Conservation (phyloP, 805 yeast genomes). For the Yarrowia divulgata region DNA sequence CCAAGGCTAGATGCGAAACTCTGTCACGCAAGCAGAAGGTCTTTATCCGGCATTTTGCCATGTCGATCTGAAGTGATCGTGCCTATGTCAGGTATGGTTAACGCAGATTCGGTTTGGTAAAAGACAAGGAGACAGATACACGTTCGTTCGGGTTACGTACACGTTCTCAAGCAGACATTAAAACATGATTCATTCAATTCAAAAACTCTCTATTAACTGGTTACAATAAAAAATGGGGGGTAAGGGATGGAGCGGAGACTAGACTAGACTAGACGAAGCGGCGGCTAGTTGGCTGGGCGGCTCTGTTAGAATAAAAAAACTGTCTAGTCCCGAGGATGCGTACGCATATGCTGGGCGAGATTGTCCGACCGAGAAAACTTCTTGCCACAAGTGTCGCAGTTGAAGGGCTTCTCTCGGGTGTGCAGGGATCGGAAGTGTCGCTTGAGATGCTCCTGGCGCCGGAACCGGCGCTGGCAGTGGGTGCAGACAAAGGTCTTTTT, state of each 20-base stretch:
- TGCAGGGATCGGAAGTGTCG: conserved; percentile 78
- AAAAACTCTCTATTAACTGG: conserved; percentile 37
- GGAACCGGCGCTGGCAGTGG: conserved; percentile 68
- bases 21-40: conserved; percentile 10
- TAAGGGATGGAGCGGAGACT: conserved; percentile 17
- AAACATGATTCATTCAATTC: conserved; percentile 6
- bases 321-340: conserved; percentile 43
- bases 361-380: conserved; percentile 50
- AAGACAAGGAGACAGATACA: neutral
- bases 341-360: conserved; percentile 50
- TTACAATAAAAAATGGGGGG: conserved; percentile 21
- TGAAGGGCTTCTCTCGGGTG: conserved; percentile 65
- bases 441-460: conserved; percentile 78
- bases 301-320: too few species aligned
- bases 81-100: conserved; percentile 20
- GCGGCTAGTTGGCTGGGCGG: too few species aligned
- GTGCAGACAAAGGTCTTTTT: conserved; percentile 68
- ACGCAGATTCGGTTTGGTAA: conserved; percentile 16
- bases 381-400: conserved; percentile 49
- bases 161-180: conserved; percentile 3
- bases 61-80: conserved; percentile 36
- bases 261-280: too few species aligned
- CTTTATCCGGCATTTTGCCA: conserved; percentile 21
- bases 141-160: too few species aligned
- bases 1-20: conserved; percentile 13